Evolutionary conservation across 163 green algal genomes (phyloP).

Genomic region (Trebouxia gelatinosa): DNA sequence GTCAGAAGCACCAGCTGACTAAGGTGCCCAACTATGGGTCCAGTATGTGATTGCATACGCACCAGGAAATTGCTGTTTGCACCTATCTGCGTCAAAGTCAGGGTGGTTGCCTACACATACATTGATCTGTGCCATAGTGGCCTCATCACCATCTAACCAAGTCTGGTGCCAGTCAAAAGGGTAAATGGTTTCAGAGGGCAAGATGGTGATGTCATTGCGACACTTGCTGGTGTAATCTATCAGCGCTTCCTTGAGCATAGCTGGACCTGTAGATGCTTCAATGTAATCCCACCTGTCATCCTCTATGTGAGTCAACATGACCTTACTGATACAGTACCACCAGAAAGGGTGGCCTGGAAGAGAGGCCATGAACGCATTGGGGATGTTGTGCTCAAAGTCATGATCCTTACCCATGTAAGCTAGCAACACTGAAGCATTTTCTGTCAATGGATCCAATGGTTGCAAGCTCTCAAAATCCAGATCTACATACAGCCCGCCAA

Average conservation of each 20-base stretch:
- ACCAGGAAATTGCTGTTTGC: slow-evolving; percentile 27
- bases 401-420: slow-evolving; percentile 27
- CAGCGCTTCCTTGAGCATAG: slow-evolving; percentile 24
- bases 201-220: slow-evolving; percentile 7
- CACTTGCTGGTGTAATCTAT: slow-evolving; percentile 4
- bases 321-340: slow-evolving; percentile 29
- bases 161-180: slow-evolving; percentile 34
- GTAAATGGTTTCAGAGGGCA: slow-evolving; percentile 30
- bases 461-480: slow-evolving; percentile 37
- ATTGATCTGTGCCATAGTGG: slow-evolving; percentile 4
- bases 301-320: slow-evolving; percentile 26
- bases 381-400: slow-evolving; percentile 27
- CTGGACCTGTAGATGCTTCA: slow-evolving; percentile 31
- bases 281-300: slow-evolving; percentile 33
- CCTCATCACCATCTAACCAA: slow-evolving; percentile 6
- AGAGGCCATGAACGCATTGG: slow-evolving; percentile 40
- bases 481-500: slow-evolving; percentile 36
- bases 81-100: slow-evolving; percentile 20
- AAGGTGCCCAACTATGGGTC: slow-evolving; percentile 19
- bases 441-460: slow-evolving; percentile 25
- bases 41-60: slow-evolving; percentile 31
- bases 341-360: slow-evolving; percentile 29
- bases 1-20: too few relatives aligned
- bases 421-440: slow-evolving; percentile 12
- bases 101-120: slow-evolving; percentile 24